Evolutionary conservation across 352 stramenopile species (phyloP).

Genomic region (Globisporangium rhizosaccharum): DNA sequence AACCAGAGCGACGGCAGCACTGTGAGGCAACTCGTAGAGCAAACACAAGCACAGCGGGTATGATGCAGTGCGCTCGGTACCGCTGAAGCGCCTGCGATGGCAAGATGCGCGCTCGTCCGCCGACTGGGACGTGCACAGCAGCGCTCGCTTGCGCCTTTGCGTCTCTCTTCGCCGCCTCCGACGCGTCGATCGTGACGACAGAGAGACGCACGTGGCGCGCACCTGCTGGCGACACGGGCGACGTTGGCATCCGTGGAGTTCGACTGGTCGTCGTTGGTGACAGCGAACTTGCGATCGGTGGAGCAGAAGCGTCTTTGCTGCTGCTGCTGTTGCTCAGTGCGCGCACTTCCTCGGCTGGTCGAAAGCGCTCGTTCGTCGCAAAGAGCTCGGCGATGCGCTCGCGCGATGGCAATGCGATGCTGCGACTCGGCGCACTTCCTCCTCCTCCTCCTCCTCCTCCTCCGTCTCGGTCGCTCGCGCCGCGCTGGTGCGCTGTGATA

Average conservation of each 20-base stretch:
- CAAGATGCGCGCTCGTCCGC: slow-evolving; percentile 27
- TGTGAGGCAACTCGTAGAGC: neutral
- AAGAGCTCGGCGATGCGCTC: slow-evolving; percentile 13
- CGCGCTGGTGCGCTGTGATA: neutral
- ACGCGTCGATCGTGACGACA: neutral
- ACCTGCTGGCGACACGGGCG: neutral
- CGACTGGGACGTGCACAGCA: slow-evolving; percentile 22
- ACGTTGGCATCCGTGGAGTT: neutral
- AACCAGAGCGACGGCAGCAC: neutral
- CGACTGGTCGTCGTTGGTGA: slow-evolving; percentile 10
- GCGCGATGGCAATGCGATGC: slow-evolving; percentile 4
- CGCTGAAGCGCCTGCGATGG: slow-evolving; percentile 22
- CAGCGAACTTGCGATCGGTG: neutral
- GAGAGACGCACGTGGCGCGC: neutral
- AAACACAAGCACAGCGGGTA: neutral
- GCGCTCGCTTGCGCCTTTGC: neutral
- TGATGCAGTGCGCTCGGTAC: neutral
- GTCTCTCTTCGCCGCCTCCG: neutral
- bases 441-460: too few relatives aligned
- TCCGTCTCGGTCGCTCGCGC: neutral
- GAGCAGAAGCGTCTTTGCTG: neutral
- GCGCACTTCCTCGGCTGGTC: slow-evolving; percentile 6
- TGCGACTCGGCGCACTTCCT: neutral
- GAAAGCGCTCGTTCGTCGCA: slow-evolving; percentile 11
- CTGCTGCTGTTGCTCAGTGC: neutral